Evolutionary conservation across 2,329 filamentous ascomycete genomes (phyloP).

Genomic region (Emmonsiellopsis sp.): DNA sequence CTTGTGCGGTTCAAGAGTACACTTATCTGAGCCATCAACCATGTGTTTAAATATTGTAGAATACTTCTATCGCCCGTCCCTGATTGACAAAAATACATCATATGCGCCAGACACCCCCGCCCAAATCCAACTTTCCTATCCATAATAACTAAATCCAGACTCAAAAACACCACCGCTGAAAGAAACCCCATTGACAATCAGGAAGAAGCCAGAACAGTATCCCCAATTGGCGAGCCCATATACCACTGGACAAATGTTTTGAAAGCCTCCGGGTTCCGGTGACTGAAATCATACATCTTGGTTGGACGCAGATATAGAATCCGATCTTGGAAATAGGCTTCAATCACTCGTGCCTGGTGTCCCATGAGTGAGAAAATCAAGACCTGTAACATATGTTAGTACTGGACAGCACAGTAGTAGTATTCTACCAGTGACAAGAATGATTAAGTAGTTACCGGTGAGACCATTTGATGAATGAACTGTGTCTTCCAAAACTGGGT

Average conservation of each 20-base stretch:
- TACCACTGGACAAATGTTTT: constrained; percentile 1
- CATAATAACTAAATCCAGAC: too few species aligned
- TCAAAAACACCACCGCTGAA: too few species aligned
- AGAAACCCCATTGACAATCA: too few species aligned
- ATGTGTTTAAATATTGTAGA: too few species aligned
- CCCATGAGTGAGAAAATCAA: constrained; percentile 14
- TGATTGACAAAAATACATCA: too few species aligned
- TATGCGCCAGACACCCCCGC: too few species aligned
- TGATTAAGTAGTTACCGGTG: background rate
- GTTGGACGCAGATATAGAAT: constrained; percentile 9
- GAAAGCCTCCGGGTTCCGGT: background rate
- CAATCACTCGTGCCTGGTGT: constrained; percentile 9
- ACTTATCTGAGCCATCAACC: too few species aligned
- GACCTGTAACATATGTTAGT: constrained; percentile 4
- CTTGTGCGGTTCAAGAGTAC: too few species aligned
- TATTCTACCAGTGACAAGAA: background rate
- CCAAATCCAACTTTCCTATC: too few species aligned
- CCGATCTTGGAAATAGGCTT: constrained; percentile 10
- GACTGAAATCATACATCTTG: constrained; percentile 5
- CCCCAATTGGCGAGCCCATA: constrained; percentile 2
- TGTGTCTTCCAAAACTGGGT: background rate
- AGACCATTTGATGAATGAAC: background rate
- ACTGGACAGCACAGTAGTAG: background rate
- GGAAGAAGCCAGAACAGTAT: background rate
- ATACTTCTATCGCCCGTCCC: too few species aligned